Evolutionary conservation across 371 early-diverging fungal species (phyloP).

Genomic region (Lichtheimia hyalospora): DNA sequence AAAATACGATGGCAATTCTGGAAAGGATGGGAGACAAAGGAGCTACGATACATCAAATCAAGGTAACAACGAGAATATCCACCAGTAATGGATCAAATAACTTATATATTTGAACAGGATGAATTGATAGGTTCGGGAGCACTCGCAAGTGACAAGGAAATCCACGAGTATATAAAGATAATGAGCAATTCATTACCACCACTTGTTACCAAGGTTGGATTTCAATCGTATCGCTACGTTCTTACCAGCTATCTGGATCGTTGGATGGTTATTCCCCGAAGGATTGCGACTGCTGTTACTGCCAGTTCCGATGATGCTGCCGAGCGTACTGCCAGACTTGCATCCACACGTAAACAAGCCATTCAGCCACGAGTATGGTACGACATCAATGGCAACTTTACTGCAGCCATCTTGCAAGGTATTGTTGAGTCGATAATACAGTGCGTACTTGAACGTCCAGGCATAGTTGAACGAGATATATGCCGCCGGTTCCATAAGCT

Average conservation of each 20-base stretch:
- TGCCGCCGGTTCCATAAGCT: slow-evolving; percentile 6
- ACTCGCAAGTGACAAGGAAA: slow-evolving; percentile 8
- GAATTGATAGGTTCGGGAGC: too few relatives aligned
- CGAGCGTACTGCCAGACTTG: neutral
- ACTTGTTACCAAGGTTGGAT: slow-evolving; percentile 23
- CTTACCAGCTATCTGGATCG: slow-evolving; percentile 4
- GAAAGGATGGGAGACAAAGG: slow-evolving; percentile 9
- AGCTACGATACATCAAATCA: slow-evolving; percentile 16
- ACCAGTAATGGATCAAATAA: too few relatives aligned
- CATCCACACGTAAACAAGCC: slow-evolving; percentile 3
- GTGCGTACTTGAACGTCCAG: slow-evolving; percentile 27
- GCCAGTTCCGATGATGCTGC: neutral
- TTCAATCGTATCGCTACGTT: slow-evolving; percentile 24
- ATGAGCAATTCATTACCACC: slow-evolving; percentile 12
- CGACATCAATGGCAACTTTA: slow-evolving; percentile 25
- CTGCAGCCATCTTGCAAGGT: slow-evolving; percentile 14
- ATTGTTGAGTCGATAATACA: slow-evolving; percentile 22
- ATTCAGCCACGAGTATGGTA: slow-evolving; percentile 30
- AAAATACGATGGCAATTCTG: slow-evolving; percentile 12
- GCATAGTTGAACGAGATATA: slow-evolving; percentile 22
- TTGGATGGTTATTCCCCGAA: slow-evolving; percentile 15
- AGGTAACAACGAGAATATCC: slow-evolving; percentile 1
- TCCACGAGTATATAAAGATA: slow-evolving; percentile 9
- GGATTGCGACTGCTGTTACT: neutral
- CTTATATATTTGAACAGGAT: too few relatives aligned